phyloP scores from a whole-genome alignment of 768 basidiomycete genomes.

The Auriscalpium vulgare region DNA sequence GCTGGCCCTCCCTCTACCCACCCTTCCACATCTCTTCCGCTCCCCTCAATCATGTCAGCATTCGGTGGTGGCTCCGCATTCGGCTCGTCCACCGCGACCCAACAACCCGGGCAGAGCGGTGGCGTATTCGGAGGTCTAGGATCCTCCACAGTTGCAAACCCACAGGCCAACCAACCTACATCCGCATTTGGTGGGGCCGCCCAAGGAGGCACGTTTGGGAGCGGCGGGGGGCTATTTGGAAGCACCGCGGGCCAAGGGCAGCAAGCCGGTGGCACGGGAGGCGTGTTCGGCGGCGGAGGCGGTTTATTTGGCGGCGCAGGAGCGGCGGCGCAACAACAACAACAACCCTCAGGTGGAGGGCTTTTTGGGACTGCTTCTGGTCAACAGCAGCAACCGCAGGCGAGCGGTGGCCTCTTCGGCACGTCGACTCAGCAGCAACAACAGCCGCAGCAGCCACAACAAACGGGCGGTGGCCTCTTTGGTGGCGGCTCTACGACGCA shows the following conservation, averaged over 20 bases:
- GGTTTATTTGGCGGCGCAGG: conserved; percentile 7
- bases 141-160: neutral
- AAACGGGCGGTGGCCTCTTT: too few relatives aligned
- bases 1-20: neutral
- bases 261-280: neutral
- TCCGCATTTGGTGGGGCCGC: neutral
- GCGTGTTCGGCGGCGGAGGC: neutral
- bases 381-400: conserved; percentile 4
- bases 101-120: conserved; percentile 17
- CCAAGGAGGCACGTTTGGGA: neutral
- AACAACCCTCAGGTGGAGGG: neutral
- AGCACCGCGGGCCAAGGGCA: neutral
- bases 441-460: neutral
- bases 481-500: too few relatives aligned
- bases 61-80: conserved; percentile 12
- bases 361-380: neutral
- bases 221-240: neutral
- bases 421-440: neutral
- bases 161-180: neutral
- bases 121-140: conserved; percentile 8
- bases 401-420: conserved; percentile 18
- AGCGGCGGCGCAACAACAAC: neutral
- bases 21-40: neutral
- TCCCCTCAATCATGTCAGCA: conserved; percentile 6
- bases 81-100: conserved; percentile 11